Base-by-base conservation (phyloP, 768 basidiomycete species). In the Grammothele lineata region DNA sequence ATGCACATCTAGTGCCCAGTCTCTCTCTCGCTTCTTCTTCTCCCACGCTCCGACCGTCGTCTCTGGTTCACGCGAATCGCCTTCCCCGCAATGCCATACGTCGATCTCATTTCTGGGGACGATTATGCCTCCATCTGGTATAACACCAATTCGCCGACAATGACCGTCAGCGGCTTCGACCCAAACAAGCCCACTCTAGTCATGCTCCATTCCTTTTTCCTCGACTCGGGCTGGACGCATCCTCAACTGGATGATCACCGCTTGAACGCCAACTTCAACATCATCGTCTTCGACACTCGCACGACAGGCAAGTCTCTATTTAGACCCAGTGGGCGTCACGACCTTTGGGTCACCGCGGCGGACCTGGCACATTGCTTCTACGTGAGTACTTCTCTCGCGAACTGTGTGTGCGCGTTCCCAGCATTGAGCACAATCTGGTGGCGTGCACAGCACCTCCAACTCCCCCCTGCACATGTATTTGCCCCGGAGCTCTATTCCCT, bases 281-380 rank as follows among this genome's bases (percentile, higher is more conserved):
- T 90, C 24, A 80, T 90, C 52, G 83, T 84, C 5, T 84, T 89
- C 60, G 87, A 90, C 62, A 76, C 78, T 57, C 79, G 88, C 10
- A 72, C 75, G 9, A 71, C 72, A 22, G 87, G 87, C 12, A 73
- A 69, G 61, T 84, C 83, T 3, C 62, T 63, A 2, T 74, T 68
- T 51, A 72, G 78, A 43, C 76, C 74, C 3, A 78, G 66, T 40
- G 76, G 74, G 7, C 67, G 70, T 37, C 80, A 83, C 57, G 87
- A 91, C 64, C 76, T 73, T 48, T 91, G 85, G 79, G 85, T 88
- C 6, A 79, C 86, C 34, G 85, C 87, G 2, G 88, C 86, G 27
- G 87, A 90, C 68, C 57, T 90, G 30, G 87, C 84, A 3, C 71
- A 76, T 14, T 80, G 77, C 42, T 76, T 77, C 54, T 76, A 80